Evolutionary conservation across 2,329 filamentous ascomycete species (phyloP).

Genomic region (Paracorniculantispora psalliotae): DNA sequence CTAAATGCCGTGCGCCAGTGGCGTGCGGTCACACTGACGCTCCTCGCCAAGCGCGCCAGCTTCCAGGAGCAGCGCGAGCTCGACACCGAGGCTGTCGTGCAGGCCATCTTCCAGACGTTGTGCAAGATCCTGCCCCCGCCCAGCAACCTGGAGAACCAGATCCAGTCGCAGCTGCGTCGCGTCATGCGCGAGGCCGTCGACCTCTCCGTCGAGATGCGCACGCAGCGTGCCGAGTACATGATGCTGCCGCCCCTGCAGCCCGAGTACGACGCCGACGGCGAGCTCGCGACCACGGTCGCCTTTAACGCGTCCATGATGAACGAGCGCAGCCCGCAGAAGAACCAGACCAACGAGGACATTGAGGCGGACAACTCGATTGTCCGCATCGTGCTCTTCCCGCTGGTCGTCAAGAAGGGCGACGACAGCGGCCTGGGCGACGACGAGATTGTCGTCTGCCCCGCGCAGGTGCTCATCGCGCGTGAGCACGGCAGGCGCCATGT

Average conservation of each 20-base stretch:
- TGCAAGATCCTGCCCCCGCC: slow-evolving; percentile 84
- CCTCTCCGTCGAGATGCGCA: slow-evolving; percentile 94
- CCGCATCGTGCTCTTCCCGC: slow-evolving; percentile 87
- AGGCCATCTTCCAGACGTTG: slow-evolving; percentile 76
- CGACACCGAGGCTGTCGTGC: slow-evolving; percentile 93
- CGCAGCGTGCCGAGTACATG: slow-evolving; percentile 93
- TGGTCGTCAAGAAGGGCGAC: slow-evolving; percentile 94
- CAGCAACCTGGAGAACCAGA: slow-evolving; percentile 70
- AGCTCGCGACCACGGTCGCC: slow-evolving; percentile 77
- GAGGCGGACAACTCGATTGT: slow-evolving; percentile 73
- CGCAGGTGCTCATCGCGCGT: slow-evolving; percentile 79
- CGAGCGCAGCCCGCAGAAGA: slow-evolving; percentile 67
- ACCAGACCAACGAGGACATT: slow-evolving; percentile 66
- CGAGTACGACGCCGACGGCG: slow-evolving; percentile 90
- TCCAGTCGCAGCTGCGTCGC: slow-evolving; percentile 77
- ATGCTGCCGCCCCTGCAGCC: slow-evolving; percentile 95
- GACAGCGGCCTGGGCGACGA: slow-evolving; percentile 84
- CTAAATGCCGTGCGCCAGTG: slow-evolving; percentile 88
- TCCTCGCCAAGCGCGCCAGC: slow-evolving; percentile 73
- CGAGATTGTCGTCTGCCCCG: slow-evolving; percentile 91
- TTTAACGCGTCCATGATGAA: slow-evolving; percentile 97
- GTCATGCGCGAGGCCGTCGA: slow-evolving; percentile 86
- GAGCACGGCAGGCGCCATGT: slow-evolving; percentile 34
- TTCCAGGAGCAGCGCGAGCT: slow-evolving; percentile 79
- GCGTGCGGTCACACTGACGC: slow-evolving; percentile 89